Evolutionary conservation across 2,329 filamentous ascomycete species (phyloP).

Genomic region (Penicillium vulpinum): DNA sequence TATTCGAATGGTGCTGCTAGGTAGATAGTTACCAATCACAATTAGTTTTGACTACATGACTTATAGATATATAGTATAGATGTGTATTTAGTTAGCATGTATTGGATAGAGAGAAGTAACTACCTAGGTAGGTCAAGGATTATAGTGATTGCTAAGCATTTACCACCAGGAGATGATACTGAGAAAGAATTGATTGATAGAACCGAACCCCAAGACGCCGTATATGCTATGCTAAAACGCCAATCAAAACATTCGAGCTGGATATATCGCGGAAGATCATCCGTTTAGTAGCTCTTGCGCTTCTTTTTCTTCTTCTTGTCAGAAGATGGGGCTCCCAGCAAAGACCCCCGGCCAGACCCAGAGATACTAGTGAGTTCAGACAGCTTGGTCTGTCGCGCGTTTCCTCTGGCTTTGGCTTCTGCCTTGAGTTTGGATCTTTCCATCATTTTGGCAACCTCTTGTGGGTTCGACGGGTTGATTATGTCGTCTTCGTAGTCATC

Average conservation of each 20-base stretch:
- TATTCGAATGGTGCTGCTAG: no score
- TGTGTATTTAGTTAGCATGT: no score
- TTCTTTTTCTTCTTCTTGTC: conserved; percentile 21
- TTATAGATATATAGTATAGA: no score
- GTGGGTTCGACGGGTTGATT: not conserved
- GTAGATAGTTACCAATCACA: no score
- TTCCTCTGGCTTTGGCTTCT: conserved; percentile 21
- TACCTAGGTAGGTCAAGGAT: not conserved
- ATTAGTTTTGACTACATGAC: no score
- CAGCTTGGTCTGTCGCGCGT: conserved; percentile 12
- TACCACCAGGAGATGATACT: not conserved
- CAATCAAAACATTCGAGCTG: conserved; percentile 5
- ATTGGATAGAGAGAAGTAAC: not conserved
- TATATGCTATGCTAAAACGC: conserved; percentile 16
- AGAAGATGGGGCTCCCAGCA: conserved; percentile 2
- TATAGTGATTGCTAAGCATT: not conserved
- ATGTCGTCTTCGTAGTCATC: conserved; percentile 1
- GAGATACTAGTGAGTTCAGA: conserved; percentile 35
- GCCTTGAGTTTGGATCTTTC: conserved; percentile 11
- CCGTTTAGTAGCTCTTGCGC: conserved; percentile 19
- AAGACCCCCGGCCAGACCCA: conserved; percentile 17
- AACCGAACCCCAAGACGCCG: conserved; percentile 7
- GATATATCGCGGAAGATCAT: not conserved
- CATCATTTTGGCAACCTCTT: conserved; percentile 10
- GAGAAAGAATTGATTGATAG: not conserved